Conservation (phyloP, 1,284 basidiomycete genomes). For the Ustilago shanxiensis region DNA sequence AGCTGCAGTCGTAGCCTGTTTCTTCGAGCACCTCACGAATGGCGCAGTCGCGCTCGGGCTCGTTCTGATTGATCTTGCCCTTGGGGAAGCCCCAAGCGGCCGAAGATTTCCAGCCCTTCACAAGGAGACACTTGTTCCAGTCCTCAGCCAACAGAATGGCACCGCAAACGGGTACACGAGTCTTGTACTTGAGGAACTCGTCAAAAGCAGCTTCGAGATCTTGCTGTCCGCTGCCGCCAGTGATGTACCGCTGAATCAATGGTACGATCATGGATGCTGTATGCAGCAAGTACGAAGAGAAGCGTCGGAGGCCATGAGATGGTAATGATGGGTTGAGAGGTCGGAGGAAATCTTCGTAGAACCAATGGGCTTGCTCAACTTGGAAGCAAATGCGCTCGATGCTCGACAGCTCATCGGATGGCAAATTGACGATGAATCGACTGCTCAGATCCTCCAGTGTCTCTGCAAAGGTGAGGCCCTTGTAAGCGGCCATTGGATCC, state of each 20-base stretch:
- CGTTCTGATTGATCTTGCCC: slow-evolving; percentile 97
- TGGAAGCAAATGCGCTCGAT: slow-evolving; percentile 97
- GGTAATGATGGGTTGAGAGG: slow-evolving; percentile 85
- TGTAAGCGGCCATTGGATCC: slow-evolving; percentile 48
- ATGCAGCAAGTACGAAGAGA: slow-evolving; percentile 86
- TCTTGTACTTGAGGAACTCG: slow-evolving; percentile 81
- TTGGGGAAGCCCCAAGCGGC: slow-evolving; percentile 99
- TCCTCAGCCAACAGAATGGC: slow-evolving; percentile 91
- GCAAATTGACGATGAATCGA: slow-evolving; percentile 96
- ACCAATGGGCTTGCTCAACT: slow-evolving; percentile 99
- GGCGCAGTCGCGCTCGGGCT: slow-evolving; percentile 72
- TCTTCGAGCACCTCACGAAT: slow-evolving; percentile 74
- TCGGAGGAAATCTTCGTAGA: slow-evolving; percentile 98
- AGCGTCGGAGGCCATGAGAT: slow-evolving; percentile 82
- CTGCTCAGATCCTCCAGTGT: slow-evolving; percentile 71
- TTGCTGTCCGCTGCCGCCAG: slow-evolving; percentile 55
- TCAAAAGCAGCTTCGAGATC: slow-evolving; percentile 67
- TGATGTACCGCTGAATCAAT: slow-evolving; percentile 67
- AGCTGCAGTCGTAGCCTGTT: slow-evolving; percentile 66
- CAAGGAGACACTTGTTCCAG: slow-evolving; percentile 78
- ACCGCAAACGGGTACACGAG: slow-evolving; percentile 97
- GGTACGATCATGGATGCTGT: slow-evolving; percentile 65
- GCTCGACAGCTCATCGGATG: slow-evolving; percentile 89
- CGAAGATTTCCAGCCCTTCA: slow-evolving; percentile 96
- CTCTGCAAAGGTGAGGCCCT: slow-evolving; percentile 60